phyloP scores from a whole-genome alignment of 805 yeast genomes.

The Zygoascus flipseniorum region DNA sequence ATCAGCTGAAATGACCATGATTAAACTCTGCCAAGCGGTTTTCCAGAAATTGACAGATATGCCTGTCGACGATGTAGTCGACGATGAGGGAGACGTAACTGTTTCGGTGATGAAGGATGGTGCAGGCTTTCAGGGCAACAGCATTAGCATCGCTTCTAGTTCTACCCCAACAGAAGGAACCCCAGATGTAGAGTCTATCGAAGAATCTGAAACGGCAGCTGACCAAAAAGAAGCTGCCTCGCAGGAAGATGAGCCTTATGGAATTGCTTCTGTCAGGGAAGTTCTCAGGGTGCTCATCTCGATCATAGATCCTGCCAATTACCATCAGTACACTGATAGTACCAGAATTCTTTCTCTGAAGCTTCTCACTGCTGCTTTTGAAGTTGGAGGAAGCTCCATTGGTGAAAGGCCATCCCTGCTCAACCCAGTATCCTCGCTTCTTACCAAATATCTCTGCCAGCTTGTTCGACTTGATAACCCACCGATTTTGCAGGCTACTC shows the following conservation, averaged over 20 bases:
- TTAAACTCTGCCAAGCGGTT: constrained; percentile 57
- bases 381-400: constrained; percentile 63
- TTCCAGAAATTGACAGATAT: constrained; percentile 53
- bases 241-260: constrained; percentile 39
- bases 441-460: constrained; percentile 79
- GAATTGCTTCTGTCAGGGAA: constrained; percentile 67
- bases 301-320: constrained; percentile 73
- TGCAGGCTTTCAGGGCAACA: not conserved
- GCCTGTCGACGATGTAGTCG: constrained; percentile 33
- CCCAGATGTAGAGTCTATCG: constrained; percentile 1
- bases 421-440: constrained; percentile 62
- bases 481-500: constrained; percentile 61
- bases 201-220: not conserved
- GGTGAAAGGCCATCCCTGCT: constrained; percentile 56
- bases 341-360: constrained; percentile 77
- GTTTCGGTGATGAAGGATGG: not conserved
- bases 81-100: not conserved
- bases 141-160: not conserved
- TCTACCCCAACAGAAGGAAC: constrained; percentile 4
- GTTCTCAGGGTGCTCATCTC: constrained; percentile 68
- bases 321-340: constrained; percentile 76
- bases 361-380: constrained; percentile 69
- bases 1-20: constrained; percentile 79
- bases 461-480: constrained; percentile 70
- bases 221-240: not conserved